phyloP scores from a whole-genome alignment of 805 yeast genomes.

The Wickerhamomyces sydowiorum region DNA sequence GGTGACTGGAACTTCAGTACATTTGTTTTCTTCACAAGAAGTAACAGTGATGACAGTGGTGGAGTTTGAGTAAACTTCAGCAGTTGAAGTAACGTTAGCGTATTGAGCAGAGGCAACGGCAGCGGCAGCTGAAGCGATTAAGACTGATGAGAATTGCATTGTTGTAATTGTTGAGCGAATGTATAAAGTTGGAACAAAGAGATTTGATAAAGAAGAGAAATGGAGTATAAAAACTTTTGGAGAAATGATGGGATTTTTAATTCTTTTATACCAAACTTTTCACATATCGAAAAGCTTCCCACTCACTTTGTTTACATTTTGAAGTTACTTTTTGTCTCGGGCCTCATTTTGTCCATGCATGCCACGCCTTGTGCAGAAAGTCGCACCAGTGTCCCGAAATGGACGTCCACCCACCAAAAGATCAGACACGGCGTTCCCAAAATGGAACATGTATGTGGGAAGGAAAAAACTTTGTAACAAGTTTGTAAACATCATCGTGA shows the following conservation, averaged over 20 bases:
- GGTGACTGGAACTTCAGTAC: conserved; percentile 21
- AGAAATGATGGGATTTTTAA: conserved; percentile 3
- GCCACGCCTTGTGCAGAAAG: too few species aligned
- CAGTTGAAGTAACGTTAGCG: conserved; percentile 22
- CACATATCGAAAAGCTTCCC: not conserved
- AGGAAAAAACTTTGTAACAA: too few species aligned
- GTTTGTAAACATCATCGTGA: too few species aligned
- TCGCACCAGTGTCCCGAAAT: too few species aligned
- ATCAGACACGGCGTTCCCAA: too few species aligned
- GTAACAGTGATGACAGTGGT: conserved; percentile 29
- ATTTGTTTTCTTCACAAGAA: conserved; percentile 17
- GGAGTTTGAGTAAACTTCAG: conserved; percentile 18
- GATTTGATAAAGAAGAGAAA: conserved; percentile 8
- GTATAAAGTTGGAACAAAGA: conserved; percentile 24
- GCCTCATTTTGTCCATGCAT: too few species aligned
- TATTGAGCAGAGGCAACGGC: conserved; percentile 23
- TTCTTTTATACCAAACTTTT: conserved; percentile 7
- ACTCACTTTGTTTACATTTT: conserved; percentile 3
- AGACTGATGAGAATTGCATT: conserved; percentile 30
- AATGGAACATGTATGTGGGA: too few species aligned
- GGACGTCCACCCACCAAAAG: too few species aligned
- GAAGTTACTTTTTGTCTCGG: too few species aligned
- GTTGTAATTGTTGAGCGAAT: conserved; percentile 20
- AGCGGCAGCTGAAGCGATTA: conserved; percentile 22
- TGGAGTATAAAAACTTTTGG: not conserved